phyloP scores from a whole-genome alignment of 257 asterid species.

The Rubia yunnanensis region DNA sequence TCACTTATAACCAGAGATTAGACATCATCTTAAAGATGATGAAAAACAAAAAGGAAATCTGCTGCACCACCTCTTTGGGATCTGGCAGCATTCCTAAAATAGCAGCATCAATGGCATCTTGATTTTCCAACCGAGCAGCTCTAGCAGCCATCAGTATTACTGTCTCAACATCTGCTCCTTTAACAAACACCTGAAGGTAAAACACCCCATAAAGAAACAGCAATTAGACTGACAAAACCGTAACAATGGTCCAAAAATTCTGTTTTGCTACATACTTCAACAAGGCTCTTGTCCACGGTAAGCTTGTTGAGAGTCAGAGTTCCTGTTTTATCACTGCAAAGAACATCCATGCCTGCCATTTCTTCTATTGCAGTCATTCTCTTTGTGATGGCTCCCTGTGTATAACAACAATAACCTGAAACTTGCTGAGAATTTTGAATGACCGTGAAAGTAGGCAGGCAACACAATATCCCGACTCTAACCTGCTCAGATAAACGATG shows the following conservation, averaged over 20 bases:
- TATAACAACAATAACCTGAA: slow-evolving; percentile 6
- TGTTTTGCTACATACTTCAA: slow-evolving; percentile 40
- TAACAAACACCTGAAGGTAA: slow-evolving; percentile 23
- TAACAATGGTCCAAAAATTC: background rate
- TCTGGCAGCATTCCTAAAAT: slow-evolving; percentile 72
- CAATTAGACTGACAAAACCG: background rate
- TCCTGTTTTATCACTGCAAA: slow-evolving; percentile 88
- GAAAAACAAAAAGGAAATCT: background rate
- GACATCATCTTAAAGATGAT: background rate
- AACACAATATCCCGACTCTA: slow-evolving; percentile 8
- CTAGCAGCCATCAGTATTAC: slow-evolving; percentile 88
- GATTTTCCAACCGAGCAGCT: slow-evolving; percentile 83
- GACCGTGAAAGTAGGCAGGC: background rate
- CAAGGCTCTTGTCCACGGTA: slow-evolving; percentile 52
- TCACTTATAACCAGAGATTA: background rate
- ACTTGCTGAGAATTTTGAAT: background rate
- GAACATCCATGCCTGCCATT: slow-evolving; percentile 93
- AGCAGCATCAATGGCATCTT: slow-evolving; percentile 80
- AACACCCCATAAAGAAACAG: slow-evolving; percentile 3
- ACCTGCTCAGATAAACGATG: slow-evolving; percentile 80
- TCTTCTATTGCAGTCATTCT: slow-evolving; percentile 93
- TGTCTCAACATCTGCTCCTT: slow-evolving; percentile 61
- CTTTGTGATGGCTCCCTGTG: slow-evolving; percentile 77
- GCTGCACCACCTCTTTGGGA: slow-evolving; percentile 55
- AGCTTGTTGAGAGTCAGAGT: slow-evolving; percentile 78